Conservation (phyloP, 139 green algal species). For the Dunaliella primolecta region DNA sequence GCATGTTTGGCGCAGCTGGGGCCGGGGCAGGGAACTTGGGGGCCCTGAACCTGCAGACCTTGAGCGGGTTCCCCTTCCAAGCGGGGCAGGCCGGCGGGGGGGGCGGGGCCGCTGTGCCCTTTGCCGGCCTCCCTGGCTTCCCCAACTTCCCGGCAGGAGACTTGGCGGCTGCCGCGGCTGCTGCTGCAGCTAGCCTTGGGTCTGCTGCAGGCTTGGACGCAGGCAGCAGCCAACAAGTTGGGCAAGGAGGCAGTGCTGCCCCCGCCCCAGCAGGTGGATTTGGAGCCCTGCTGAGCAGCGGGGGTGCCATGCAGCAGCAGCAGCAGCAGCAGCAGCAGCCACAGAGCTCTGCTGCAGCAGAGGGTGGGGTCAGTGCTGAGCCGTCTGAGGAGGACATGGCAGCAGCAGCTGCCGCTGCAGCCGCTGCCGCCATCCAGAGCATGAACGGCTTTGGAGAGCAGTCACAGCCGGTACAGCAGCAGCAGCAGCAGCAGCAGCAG, state of each 20-base stretch:
- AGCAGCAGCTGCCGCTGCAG: background rate
- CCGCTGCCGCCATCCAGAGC: background rate
- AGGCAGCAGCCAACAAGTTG: background rate
- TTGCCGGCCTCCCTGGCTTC: background rate
- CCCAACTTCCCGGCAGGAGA: background rate
- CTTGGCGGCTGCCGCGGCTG: background rate
- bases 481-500: background rate
- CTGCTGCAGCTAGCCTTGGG: background rate
- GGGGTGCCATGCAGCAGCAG: background rate
- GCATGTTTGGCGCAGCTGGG: background rate
- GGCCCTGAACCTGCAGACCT: background rate
- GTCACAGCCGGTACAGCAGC: background rate
- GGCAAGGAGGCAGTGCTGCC: background rate
- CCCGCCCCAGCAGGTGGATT: background rate
- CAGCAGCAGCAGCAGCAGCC: background rate
- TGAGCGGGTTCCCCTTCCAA: background rate
- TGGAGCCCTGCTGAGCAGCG: background rate
- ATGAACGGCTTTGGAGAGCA: background rate
- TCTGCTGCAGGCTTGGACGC: background rate
- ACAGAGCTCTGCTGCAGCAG: no score
- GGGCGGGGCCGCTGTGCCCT: background rate
- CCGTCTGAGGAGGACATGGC: background rate
- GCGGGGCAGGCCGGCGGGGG: background rate
- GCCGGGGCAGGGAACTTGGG: background rate
- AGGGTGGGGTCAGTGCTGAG: no score